Evolutionary conservation across 169 alveolate species (phyloP), one percentile per base, ranked within the genome.

Genomic region (Plasmodium vinckei): DNA sequence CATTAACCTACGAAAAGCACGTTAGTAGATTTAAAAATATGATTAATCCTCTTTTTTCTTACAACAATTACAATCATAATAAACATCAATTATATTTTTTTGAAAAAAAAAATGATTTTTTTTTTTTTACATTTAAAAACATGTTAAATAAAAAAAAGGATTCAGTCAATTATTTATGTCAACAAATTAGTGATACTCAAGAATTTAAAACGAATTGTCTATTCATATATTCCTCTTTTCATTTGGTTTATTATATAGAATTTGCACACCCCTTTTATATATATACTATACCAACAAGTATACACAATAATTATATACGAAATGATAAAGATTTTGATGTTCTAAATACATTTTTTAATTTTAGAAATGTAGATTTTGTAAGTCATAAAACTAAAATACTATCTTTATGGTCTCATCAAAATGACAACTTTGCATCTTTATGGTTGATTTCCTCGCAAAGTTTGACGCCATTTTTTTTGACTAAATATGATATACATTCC

Each of bases 371-470:
- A 4, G 21, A n/a, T 10, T 13, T 1, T 47, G 3, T 1, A 21
- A 3, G 19, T 9, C n/a, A 12, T 21, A 60, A 47, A 15, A 54
- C 21, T 39, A 70, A 61, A 17, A 86, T 86, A 47, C 21, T 86
- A 44, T 86, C 91, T 17, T 39, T 69, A 9, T 86, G 91, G 91
- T n/a, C 77, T 33, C 91, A 86, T 19, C 70, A 86, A 33, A 25
- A 57, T 10, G 87, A 71, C 3, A 86, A 86, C 17, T 70, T 46
- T 39, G 21, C 70, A 17, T 70, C 87, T 5, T 65, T 86, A 9
- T 86, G 91, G 91, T 51, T 70, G 17, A 46, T 39, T 5, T 44
- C 91, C 9, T 42, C 87, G 1, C 46, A 49, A 13, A 49, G 33
- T 33, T 27, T 70, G 44, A 86, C 84, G 57, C 91, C 91, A 23